Percentiles rank a stretch among this genome's conserved stretches.
These are phyloP conservation scores for Fusarium sacchari DNA, from an alignment of 2,329 filamentous ascomycete genomes.

Conservation along the genomic window DNA sequence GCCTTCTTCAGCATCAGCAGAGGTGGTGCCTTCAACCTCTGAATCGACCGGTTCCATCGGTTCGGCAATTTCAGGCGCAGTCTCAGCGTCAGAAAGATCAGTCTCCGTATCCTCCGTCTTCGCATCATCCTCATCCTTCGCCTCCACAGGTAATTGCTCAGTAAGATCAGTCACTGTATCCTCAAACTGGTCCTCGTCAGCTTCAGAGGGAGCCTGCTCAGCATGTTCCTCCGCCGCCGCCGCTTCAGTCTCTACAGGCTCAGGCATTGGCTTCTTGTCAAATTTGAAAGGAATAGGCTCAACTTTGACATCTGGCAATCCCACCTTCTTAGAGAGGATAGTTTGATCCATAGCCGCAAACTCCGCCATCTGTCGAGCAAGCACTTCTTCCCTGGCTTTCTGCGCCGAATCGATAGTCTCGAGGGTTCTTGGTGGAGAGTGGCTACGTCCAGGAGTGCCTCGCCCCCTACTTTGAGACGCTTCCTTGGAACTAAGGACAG, in stretches of 20 bases:
- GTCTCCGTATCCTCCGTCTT: not conserved
- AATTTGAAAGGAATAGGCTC: constrained; percentile 60
- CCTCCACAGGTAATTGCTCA: constrained; percentile 3
- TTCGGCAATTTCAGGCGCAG: not conserved
- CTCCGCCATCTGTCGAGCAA: constrained; percentile 64
- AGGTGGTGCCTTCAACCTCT: not conserved
- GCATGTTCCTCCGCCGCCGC: constrained; percentile 6
- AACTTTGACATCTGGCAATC: constrained; percentile 56
- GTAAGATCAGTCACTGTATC: constrained; percentile 1
- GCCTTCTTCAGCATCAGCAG: not conserved
- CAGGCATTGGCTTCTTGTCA: constrained; percentile 47
- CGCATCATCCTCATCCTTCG: not conserved
- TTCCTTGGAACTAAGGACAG: constrained; percentile 55
- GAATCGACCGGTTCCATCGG: not conserved
- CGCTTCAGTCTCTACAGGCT: constrained; percentile 41
- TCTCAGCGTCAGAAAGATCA: constrained; percentile 2
- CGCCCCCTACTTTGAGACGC: constrained; percentile 52
- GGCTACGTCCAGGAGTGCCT: constrained; percentile 50
- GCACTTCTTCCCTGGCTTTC: constrained; percentile 47
- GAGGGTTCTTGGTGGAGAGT: constrained; percentile 53
- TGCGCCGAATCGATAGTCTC: constrained; percentile 42
- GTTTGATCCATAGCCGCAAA: constrained; percentile 73
- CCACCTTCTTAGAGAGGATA: constrained; percentile 66
- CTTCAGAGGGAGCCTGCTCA: not conserved
- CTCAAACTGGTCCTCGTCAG: constrained; percentile 16